These are phyloP conservation scores for Zygoascus ofunaensis DNA, from an alignment of 805 yeast genomes.

Conservation along the genomic window DNA sequence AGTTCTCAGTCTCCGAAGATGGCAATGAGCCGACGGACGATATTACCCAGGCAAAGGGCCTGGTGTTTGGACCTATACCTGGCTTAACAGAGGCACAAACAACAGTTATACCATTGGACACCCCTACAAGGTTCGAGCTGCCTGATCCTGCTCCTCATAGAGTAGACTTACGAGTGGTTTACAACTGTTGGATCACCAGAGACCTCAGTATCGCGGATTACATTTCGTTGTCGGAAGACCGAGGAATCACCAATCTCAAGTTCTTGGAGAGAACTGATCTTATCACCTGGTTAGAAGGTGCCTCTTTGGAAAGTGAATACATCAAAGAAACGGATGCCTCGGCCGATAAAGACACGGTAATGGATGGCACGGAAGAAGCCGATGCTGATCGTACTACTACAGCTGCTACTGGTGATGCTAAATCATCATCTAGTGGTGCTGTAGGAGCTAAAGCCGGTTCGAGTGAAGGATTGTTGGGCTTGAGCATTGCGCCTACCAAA, in stretches of 20 bases:
- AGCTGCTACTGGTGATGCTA: constrained; percentile 9
- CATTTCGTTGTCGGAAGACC: constrained; percentile 57
- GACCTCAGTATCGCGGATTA: constrained; percentile 76
- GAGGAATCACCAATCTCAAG: constrained; percentile 58
- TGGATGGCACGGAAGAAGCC: constrained; percentile 4
- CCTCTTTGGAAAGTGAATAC: constrained; percentile 49
- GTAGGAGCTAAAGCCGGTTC: too few species aligned
- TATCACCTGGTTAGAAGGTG: constrained; percentile 71
- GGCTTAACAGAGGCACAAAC: constrained; percentile 12
- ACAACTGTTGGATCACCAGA: constrained; percentile 70
- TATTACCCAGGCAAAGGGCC: constrained; percentile 29
- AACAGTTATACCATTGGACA: constrained; percentile 31
- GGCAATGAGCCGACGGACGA: constrained; percentile 28
- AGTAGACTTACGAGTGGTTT: constrained; percentile 45
- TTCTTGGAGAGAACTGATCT: constrained; percentile 82
- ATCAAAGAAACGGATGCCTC: constrained; percentile 21
- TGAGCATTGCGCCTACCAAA: constrained; percentile 18
- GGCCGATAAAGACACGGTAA: constrained; percentile 14
- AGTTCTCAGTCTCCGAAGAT: constrained; percentile 14
- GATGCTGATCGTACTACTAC: constrained; percentile 12
- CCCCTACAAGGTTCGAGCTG: constrained; percentile 42
- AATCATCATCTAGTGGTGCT: too few species aligned
- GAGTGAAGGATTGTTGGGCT: constrained; percentile 4
- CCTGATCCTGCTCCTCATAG: constrained; percentile 6
- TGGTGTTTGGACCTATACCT: constrained; percentile 24